Evolutionary conservation across 176 grass and related monocot genomes (phyloP).

Genomic region (Carex scoparia): DNA sequence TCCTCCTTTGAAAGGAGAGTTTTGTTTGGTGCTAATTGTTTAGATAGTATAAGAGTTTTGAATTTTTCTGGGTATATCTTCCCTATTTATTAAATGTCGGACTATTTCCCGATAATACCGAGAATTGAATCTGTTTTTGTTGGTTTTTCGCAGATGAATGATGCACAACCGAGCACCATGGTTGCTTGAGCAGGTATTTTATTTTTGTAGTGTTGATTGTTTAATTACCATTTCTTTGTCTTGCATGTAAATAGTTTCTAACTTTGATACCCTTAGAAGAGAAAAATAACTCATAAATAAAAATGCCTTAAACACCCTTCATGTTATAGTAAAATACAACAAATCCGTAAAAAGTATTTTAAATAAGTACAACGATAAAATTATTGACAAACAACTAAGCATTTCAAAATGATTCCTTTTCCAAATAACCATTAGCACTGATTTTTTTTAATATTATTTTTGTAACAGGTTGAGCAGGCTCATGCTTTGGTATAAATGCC

Average conservation of each 20-base stretch:
- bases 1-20: not conserved
- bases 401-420: not conserved
- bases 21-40: not conserved
- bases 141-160: conserved; percentile 74
- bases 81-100: not conserved
- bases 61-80: conserved; percentile 20
- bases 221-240: not conserved
- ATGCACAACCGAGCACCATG: conserved; percentile 96
- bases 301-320: no score
- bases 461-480: conserved; percentile 82
- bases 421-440: not conserved
- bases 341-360: no score
- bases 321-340: no score
- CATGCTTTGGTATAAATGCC: conserved; percentile 81
- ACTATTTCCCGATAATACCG: not conserved
- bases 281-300: no score
- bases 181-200: conserved; percentile 89
- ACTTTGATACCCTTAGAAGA: no score
- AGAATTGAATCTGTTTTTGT: conserved; percentile 26
- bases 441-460: not conserved
- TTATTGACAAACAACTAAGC: not conserved
- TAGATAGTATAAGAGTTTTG: not conserved
- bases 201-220: conserved; percentile 1
- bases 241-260: not conserved
- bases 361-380: no score